These are phyloP conservation scores for Millerozyma miso DNA, from an alignment of 805 yeast species.

Conservation along the genomic window DNA sequence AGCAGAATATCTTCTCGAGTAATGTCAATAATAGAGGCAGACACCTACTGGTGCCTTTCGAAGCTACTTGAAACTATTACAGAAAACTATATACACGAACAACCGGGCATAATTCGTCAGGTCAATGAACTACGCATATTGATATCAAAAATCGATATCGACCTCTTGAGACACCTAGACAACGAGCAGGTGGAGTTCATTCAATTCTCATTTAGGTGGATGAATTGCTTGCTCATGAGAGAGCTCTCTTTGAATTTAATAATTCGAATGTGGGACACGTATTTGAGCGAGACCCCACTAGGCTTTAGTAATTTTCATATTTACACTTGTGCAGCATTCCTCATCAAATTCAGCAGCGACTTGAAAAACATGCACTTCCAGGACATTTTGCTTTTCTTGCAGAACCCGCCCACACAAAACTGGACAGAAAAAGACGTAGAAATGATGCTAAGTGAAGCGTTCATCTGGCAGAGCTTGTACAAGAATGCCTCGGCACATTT, in stretches of 20 bases:
- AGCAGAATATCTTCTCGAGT: conserved; percentile 53
- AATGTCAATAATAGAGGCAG: conserved; percentile 78
- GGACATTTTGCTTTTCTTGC: conserved; percentile 86
- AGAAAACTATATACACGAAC: conserved; percentile 96
- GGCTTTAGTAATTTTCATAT: conserved; percentile 93
- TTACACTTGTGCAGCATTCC: conserved; percentile 95
- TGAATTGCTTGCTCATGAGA: conserved; percentile 96
- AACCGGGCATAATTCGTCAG: conserved; percentile 93
- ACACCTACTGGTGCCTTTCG: conserved; percentile 94
- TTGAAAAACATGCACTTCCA: conserved; percentile 87
- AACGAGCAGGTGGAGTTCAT: conserved; percentile 86
- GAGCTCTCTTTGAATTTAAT: conserved; percentile 76
- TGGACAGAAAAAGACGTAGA: conserved; percentile 93
- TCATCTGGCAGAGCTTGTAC: conserved; percentile 91
- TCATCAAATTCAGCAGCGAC: conserved; percentile 79
- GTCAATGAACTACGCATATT: conserved; percentile 75
- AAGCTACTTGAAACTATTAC: conserved; percentile 90
- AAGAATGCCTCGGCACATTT: conserved; percentile 88
- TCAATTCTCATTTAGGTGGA: conserved; percentile 96
- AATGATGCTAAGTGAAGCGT: conserved; percentile 89
- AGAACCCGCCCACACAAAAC: conserved; percentile 77
- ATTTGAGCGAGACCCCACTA: conserved; percentile 64
- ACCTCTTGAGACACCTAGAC: conserved; percentile 69
- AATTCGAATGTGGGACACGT: conserved; percentile 97
- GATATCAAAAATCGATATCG: conserved; percentile 74